These are phyloP conservation scores for Calonectria hongkongensis DNA, from an alignment of 2,329 filamentous ascomycete species.

Conservation along the genomic window DNA sequence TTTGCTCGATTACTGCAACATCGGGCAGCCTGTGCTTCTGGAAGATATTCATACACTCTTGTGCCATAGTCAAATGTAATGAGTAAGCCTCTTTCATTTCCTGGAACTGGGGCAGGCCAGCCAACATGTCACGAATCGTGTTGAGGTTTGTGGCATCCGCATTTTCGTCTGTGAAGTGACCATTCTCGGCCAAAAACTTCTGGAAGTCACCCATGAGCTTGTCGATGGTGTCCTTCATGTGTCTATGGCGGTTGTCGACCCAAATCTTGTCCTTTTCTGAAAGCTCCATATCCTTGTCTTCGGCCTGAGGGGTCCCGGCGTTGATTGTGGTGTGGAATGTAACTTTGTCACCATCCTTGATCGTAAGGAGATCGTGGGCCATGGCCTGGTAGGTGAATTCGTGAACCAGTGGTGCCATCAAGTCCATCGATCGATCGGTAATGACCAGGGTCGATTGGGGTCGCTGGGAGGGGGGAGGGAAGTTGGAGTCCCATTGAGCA, in stretches of 20 bases:
- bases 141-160: slow-evolving; percentile 85
- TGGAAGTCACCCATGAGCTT: slow-evolving; percentile 95
- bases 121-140: slow-evolving; percentile 97
- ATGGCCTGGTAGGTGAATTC: slow-evolving; percentile 99
- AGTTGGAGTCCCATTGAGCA: slow-evolving; percentile 87
- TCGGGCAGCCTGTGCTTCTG: slow-evolving; percentile 89
- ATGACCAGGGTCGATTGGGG: slow-evolving; percentile 90
- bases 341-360: slow-evolving; percentile 91
- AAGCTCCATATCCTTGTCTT: slow-evolving; percentile 94
- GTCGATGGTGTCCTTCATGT: slow-evolving; percentile 99
- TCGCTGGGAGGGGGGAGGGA: slow-evolving; percentile 85
- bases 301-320: slow-evolving; percentile 79
- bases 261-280: slow-evolving; percentile 94
- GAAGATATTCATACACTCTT: slow-evolving; percentile 97
- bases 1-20: slow-evolving; percentile 91
- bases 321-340: slow-evolving; percentile 89
- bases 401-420: slow-evolving; percentile 90
- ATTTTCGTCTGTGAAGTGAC: slow-evolving; percentile 88
- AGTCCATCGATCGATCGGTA: slow-evolving; percentile 94
- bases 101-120: slow-evolving; percentile 93
- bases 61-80: slow-evolving; percentile 95
- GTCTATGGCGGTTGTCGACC: slow-evolving; percentile 93
- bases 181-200: slow-evolving; percentile 92
- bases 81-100: slow-evolving; percentile 97
- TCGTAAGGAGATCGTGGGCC: slow-evolving; percentile 93